phyloP scores from a whole-genome alignment of 495 filamentous ascomycete genomes.

The Amniculicola lignicola region DNA sequence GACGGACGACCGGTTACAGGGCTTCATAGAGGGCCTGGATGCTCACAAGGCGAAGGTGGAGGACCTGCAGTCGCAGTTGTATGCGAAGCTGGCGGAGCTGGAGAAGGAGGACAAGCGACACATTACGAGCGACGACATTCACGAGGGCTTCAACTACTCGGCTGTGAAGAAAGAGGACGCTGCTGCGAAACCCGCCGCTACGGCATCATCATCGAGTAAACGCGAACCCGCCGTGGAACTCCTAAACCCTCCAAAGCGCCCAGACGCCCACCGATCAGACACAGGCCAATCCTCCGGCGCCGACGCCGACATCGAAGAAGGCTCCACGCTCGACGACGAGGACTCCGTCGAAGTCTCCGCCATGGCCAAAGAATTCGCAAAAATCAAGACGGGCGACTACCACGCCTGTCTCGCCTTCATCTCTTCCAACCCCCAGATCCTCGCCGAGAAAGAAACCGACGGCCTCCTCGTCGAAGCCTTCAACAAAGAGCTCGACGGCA shows the following conservation, averaged over 20 bases:
- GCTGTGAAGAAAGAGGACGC: conserved; percentile 50
- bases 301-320: conserved; percentile 59
- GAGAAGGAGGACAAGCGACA: conserved; percentile 85
- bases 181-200: background rate
- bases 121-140: conserved; percentile 89
- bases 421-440: conserved; percentile 65
- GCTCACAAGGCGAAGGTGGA: conserved; percentile 73
- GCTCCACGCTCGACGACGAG: conserved; percentile 60
- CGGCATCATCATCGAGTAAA: conserved; percentile 7
- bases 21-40: conserved; percentile 71
- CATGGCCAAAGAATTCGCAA: conserved; percentile 72
- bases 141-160: conserved; percentile 85
- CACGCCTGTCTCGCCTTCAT: conserved; percentile 70
- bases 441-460: conserved; percentile 86
- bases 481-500: conserved; percentile 71
- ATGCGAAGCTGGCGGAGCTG: conserved; percentile 68
- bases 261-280: conserved; percentile 38
- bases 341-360: conserved; percentile 70
- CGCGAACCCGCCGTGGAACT: conserved; percentile 59
- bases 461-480: conserved; percentile 88
- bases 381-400: conserved; percentile 76
- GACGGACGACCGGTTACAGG: conserved; percentile 59
- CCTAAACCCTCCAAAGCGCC: conserved; percentile 62
- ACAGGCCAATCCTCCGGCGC: conserved; percentile 52
- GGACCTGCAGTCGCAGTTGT: conserved; percentile 69